Evolutionary conservation across 257 asterid species (phyloP).

Genomic region (Hygrophila difformis): DNA sequence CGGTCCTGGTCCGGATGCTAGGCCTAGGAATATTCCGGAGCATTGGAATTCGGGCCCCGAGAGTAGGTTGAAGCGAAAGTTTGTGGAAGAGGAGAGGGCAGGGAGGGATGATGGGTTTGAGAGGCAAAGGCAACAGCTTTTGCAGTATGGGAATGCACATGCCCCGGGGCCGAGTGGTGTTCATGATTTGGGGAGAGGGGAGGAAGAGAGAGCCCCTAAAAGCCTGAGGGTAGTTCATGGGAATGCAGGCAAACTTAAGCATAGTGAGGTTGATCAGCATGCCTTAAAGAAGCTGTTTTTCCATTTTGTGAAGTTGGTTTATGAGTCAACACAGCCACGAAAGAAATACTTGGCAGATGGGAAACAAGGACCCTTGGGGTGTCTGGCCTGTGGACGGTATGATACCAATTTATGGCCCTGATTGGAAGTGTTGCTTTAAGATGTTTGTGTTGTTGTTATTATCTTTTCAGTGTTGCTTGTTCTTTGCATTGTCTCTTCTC

Average conservation of each 20-base stretch:
- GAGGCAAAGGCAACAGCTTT: conserved; percentile 84
- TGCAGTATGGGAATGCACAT: conserved; percentile 68
- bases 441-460: conserved; percentile 8
- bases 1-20: conserved; percentile 32
- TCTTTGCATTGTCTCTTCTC: background rate
- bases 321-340: conserved; percentile 48
- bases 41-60: conserved; percentile 36
- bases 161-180: conserved; percentile 45
- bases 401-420: conserved; percentile 22
- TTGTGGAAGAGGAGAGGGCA: conserved; percentile 65
- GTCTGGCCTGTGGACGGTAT: conserved; percentile 75
- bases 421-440: conserved; percentile 7
- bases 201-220: conserved; percentile 50
- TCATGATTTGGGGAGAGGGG: conserved; percentile 35
- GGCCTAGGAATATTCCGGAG: conserved; percentile 39
- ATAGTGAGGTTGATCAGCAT: conserved; percentile 51
- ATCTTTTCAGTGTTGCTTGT: conserved; percentile 2
- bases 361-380: conserved; percentile 60
- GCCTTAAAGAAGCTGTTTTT: conserved; percentile 56
- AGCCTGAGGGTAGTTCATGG: conserved; percentile 39
- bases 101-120: conserved; percentile 61
- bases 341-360: conserved; percentile 66
- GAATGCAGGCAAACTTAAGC: conserved; percentile 33
- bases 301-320: conserved; percentile 57
- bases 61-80: conserved; percentile 57